Conservation (phyloP, 2,329 filamentous ascomycete species). For the Aureobasidium sp. region DNA sequence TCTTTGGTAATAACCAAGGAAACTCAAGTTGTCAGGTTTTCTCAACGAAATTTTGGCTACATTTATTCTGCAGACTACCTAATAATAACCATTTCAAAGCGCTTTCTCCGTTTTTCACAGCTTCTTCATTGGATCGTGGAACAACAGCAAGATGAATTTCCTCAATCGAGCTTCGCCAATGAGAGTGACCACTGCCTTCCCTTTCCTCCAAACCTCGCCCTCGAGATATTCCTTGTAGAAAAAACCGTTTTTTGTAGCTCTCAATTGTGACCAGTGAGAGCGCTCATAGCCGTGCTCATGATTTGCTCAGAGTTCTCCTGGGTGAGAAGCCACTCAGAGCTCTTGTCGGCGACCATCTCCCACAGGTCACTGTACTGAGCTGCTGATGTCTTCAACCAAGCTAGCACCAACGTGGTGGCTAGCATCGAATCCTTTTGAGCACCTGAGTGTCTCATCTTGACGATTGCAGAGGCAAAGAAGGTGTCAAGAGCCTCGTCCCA, state of each 20-base stretch:
- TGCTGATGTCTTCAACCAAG: constrained; percentile 44
- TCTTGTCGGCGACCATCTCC: constrained; percentile 60
- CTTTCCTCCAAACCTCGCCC: background rate
- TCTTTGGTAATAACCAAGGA: background rate
- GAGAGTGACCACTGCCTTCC: background rate
- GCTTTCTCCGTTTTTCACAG: background rate
- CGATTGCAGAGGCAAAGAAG: constrained; percentile 19
- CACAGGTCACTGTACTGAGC: constrained; percentile 47
- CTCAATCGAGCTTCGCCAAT: background rate
- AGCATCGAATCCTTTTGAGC: constrained; percentile 17
- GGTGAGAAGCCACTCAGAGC: constrained; percentile 42
- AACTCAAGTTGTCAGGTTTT: background rate
- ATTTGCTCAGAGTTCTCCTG: background rate
- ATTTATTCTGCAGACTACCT: background rate
- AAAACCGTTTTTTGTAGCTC: background rate
- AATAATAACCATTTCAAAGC: background rate
- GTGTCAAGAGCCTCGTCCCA: constrained; percentile 27
- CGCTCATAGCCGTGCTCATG: background rate
- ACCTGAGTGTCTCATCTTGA: constrained; percentile 12
- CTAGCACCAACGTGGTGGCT: constrained; percentile 40
- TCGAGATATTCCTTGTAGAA: background rate
- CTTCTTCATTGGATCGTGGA: background rate
- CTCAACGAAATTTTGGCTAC: background rate
- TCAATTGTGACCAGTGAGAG: background rate
- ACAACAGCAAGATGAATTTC: background rate